Conservation (phyloP, 495 filamentous ascomycete genomes). For the Aspergillus panamensis region DNA sequence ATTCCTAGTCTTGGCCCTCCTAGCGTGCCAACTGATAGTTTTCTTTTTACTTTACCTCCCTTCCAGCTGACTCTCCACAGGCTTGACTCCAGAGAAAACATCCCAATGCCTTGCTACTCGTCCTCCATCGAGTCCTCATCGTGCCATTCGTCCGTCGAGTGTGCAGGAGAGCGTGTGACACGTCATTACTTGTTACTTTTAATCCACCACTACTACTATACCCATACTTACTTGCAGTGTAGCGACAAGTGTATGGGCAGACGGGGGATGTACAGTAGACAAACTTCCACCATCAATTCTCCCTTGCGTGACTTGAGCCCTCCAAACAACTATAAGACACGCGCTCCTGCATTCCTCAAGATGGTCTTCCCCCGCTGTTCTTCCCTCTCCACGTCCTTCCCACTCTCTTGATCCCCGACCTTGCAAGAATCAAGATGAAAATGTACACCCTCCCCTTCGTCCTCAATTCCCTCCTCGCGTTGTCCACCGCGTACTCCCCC, state of each 20-base stretch:
- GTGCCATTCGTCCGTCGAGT: neutral
- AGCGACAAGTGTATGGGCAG: too few relatives aligned
- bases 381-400: neutral
- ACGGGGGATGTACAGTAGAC: neutral
- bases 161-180: neutral
- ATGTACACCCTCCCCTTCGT: neutral
- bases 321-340: too few relatives aligned
- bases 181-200: neutral
- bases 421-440: neutral
- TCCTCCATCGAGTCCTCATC: too few relatives aligned
- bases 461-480: slow-evolving; percentile 18
- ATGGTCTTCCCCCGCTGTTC: neutral
- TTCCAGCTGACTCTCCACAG: too few relatives aligned
- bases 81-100: neutral
- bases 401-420: neutral
- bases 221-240: too few relatives aligned
- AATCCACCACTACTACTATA: too few relatives aligned
- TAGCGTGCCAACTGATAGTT: too few relatives aligned
- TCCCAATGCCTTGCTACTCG: too few relatives aligned
- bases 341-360: too few relatives aligned
- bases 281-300: neutral
- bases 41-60: too few relatives aligned
- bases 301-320: neutral
- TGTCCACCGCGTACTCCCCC: slow-evolving; percentile 44
- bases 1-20: too few relatives aligned